A percentile compares a stretch with the other conserved stretches of the same genome.
These are phyloP conservation scores for Sarocladiaceae sp. DNA, from an alignment of 2,329 filamentous ascomycete species.

Conservation along the genomic window DNA sequence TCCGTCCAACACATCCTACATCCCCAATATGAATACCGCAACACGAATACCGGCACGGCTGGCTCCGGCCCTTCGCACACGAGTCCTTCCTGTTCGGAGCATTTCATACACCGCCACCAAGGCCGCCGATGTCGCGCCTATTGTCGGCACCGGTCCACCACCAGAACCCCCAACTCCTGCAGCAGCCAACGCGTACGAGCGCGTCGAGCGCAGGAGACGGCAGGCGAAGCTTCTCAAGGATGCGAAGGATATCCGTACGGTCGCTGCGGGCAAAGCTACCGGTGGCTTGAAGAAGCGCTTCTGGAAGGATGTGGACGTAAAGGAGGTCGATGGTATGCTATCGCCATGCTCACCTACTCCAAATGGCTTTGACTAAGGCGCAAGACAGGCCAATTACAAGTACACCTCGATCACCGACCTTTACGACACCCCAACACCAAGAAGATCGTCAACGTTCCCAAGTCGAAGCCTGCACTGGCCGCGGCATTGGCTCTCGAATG, in stretches of 20 bases:
- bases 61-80: slow-evolving; percentile 15
- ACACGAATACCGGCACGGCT: slow-evolving; percentile 34
- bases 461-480: slow-evolving; percentile 75
- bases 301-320: slow-evolving; percentile 79
- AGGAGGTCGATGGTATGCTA: slow-evolving; percentile 57
- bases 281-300: slow-evolving; percentile 64
- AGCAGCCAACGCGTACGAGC: slow-evolving; percentile 34
- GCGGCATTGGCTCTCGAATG: slow-evolving; percentile 87
- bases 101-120: slow-evolving; percentile 29
- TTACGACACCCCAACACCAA: slow-evolving; percentile 75
- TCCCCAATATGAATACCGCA: slow-evolving; percentile 35
- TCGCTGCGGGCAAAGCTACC: slow-evolving; percentile 35
- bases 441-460: slow-evolving; percentile 65
- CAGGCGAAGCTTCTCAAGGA: slow-evolving; percentile 53
- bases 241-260: slow-evolving; percentile 42
- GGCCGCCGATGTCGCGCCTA: slow-evolving; percentile 44
- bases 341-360: background rate
- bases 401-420: slow-evolving; percentile 74
- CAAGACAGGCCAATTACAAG: slow-evolving; percentile 40
- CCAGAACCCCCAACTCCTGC: slow-evolving; percentile 48
- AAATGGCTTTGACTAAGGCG: background rate
- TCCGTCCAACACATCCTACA: slow-evolving; percentile 11
- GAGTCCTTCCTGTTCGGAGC: background rate
- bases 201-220: slow-evolving; percentile 46
- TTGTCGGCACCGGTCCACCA: slow-evolving; percentile 55